These are phyloP conservation scores for Colletotrichum eremochloae DNA, from an alignment of 2,329 filamentous ascomycete genomes.

Conservation along the genomic window DNA sequence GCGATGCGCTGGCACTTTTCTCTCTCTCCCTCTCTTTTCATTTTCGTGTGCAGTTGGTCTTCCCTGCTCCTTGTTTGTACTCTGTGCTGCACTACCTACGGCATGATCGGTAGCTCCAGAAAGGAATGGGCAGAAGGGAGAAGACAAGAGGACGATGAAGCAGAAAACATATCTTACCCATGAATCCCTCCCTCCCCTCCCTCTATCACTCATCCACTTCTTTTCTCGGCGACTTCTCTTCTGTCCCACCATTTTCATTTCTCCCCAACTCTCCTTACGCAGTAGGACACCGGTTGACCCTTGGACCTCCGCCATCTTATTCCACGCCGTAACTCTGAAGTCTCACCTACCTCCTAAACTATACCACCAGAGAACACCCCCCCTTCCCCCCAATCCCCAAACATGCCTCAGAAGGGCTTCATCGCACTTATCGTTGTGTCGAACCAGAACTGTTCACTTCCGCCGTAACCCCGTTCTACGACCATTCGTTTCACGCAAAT, in stretches of 20 bases:
- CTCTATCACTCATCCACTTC: neutral
- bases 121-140: slow-evolving; percentile 25
- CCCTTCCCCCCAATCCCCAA: neutral
- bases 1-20: slow-evolving; percentile 45
- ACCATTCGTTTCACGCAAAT: neutral
- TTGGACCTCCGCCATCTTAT: too few species aligned
- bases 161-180: slow-evolving; percentile 17
- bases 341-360: neutral
- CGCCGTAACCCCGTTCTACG: neutral
- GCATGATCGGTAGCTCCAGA: slow-evolving; percentile 12
- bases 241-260: neutral
- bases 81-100: slow-evolving; percentile 53
- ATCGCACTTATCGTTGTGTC: neutral
- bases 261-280: neutral
- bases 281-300: neutral
- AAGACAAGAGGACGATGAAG: slow-evolving; percentile 3
- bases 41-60: neutral
- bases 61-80: slow-evolving; percentile 46
- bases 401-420: neutral
- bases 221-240: neutral
- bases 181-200: neutral
- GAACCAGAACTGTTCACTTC: neutral
- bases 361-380: neutral
- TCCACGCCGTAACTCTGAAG: neutral
- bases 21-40: neutral